A percentile compares a stretch with the other conserved stretches of the same genome.
Conservation (phyloP, 225 moss, liverwort and hornwort genomes). For the Climacium dendroides region DNA sequence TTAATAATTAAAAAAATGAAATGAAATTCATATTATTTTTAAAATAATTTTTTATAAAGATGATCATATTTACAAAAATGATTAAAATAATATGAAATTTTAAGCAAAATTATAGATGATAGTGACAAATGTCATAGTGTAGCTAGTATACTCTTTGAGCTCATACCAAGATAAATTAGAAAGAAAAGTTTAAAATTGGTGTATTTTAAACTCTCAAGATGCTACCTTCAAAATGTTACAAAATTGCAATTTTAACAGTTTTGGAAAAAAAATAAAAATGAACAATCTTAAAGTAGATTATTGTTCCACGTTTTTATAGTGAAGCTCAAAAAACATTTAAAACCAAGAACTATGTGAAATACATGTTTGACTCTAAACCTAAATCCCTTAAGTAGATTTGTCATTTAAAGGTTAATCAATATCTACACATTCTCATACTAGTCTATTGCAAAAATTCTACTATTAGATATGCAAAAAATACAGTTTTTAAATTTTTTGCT, state of each 20-base stretch:
- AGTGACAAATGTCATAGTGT: rapidly evolving
- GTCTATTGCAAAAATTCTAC: too few species aligned
- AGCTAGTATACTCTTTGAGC: neutral
- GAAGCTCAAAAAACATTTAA: too few species aligned
- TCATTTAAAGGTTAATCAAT: neutral
- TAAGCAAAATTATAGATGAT: neutral
- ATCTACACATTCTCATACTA: too few species aligned
- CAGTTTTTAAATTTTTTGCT: too few species aligned
- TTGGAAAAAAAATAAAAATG: too few species aligned
- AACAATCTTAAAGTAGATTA: too few species aligned
- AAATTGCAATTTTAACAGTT: too few species aligned
- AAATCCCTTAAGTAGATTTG: rapidly evolving
- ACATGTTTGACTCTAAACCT: neutral
- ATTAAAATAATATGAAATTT: rapidly evolving
- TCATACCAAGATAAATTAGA: neutral
- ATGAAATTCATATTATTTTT: neutral
- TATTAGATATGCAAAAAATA: too few species aligned
- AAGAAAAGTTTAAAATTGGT: neutral
- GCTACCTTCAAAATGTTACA: too few species aligned
- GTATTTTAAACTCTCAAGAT: neutral
- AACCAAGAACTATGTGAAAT: neutral
- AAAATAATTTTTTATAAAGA: neutral
- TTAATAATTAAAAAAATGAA: neutral
- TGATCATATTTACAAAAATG: neutral
- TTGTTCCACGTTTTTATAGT: too few species aligned